Conservation (phyloP, 345 rosid genomes). For the Eucalyptus shirleyi region DNA sequence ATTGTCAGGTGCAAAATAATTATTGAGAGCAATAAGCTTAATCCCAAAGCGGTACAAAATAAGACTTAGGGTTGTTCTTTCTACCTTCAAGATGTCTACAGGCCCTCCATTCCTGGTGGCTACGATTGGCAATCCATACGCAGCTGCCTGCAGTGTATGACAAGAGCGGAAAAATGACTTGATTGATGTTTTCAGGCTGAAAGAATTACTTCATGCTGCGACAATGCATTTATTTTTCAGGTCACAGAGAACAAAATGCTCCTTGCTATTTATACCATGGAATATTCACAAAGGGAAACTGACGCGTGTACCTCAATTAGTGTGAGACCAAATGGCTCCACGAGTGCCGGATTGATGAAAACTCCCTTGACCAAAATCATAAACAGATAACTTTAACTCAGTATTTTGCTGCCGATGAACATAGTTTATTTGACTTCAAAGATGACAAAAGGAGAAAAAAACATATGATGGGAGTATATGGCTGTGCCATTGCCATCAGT, state of each 20-base stretch:
- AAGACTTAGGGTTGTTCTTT: background rate
- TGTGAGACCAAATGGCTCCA: slow-evolving; percentile 71
- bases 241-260: background rate
- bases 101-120: slow-evolving; percentile 73
- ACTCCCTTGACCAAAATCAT: slow-evolving; percentile 44
- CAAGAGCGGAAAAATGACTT: background rate
- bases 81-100: slow-evolving; percentile 53
- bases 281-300: background rate
- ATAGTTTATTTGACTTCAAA: background rate
- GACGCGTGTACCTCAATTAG: slow-evolving; percentile 37
- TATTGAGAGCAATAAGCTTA: background rate
- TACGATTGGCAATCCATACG: slow-evolving; percentile 58
- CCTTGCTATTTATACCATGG: background rate
- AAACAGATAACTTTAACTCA: background rate
- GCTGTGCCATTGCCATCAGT: background rate
- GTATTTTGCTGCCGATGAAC: background rate
- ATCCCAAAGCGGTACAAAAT: background rate
- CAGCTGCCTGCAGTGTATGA: slow-evolving; percentile 39
- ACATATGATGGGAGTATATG: background rate
- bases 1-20: background rate
- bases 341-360: slow-evolving; percentile 63
- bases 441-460: background rate
- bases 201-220: background rate
- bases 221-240: background rate
- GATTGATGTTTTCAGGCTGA: background rate